Base-by-base conservation (phyloP, 78 protist species). In the Pigoraptor vietnamica region DNA sequence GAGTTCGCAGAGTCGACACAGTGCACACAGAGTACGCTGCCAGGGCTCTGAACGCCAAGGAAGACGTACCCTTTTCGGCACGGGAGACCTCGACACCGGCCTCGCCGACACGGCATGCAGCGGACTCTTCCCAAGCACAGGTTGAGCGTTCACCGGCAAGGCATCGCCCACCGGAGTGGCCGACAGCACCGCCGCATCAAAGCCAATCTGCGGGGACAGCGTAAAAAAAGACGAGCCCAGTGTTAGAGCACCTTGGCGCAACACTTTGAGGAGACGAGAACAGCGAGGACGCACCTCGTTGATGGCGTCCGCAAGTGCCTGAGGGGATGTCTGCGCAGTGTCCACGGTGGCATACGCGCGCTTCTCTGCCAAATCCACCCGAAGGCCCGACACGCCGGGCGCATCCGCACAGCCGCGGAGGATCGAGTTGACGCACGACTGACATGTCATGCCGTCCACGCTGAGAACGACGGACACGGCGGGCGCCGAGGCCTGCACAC, bases 381-480 rank as follows among this genome's bases (percentile, higher is more conserved):
- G 6, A 14, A 48, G 6, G 67, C 29, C 6, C 14, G 67, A 48
- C 67, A 48, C 29, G 6, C 67, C 67, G 14, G 67, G 67, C 67
- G 14, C 29, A 6, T 48, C 14, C 14, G 67, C 14, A 48, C 67
- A 48, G 6, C 67, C 67, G 14, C 14, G 6, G 6, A 21, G 67
- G 19, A 95, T 86, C 32, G 67, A 19, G 40, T 37, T 81, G 37
- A 93, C 95, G 55, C 96, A 95, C 25, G 93, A 35, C 23, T 89
- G 81, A 38, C 96, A 95, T 23, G 95, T 88, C 96, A 95, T 95
- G 48, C 96, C 96, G 19, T 32, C 35, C 23, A 83, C 88, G 38
- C 23, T 2, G n/a, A 83, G 38, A 6, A 14, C 88, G 39, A 14
- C 67, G 67, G 67, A 48, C 67, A 48, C 6, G 29, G 14, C 6